A percentile compares a stretch with the other conserved stretches of the same genome.
These are phyloP conservation scores for Vaccinium corymbosum DNA, from an alignment of 148 eudicot species.

Conservation along the genomic window DNA sequence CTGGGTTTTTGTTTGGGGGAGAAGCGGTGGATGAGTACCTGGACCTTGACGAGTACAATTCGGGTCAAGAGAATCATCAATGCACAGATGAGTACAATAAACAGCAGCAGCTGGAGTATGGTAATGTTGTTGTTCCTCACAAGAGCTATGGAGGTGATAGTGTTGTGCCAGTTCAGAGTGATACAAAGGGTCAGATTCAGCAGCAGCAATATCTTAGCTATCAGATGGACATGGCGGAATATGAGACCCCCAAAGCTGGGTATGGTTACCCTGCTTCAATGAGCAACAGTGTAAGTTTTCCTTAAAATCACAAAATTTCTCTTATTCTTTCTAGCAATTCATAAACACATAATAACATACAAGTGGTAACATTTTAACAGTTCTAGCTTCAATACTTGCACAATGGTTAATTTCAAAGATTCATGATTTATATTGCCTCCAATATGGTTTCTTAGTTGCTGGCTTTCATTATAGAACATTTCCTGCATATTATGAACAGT, in stretches of 20 bases:
- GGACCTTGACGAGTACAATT: slow-evolving; percentile 57
- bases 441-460: not conserved
- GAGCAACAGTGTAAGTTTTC: slow-evolving; percentile 60
- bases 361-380: not conserved
- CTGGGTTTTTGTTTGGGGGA: slow-evolving; percentile 45
- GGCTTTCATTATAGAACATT: not conserved
- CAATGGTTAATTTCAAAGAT: not conserved
- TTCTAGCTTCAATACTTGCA: not conserved
- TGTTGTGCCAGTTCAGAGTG: slow-evolving; percentile 57
- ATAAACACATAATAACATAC: not conserved
- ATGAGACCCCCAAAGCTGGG: slow-evolving; percentile 40
- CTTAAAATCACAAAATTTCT: not conserved
- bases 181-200: slow-evolving; percentile 34
- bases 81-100: slow-evolving; percentile 24
- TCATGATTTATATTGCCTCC: not conserved
- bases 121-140: slow-evolving; percentile 26
- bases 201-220: slow-evolving; percentile 27
- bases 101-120: slow-evolving; percentile 38
- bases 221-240: slow-evolving; percentile 53
- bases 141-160: slow-evolving; percentile 48
- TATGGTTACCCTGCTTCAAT: slow-evolving; percentile 45
- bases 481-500: not conserved
- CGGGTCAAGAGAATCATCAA: slow-evolving; percentile 37
- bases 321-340: not conserved
- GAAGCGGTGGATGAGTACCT: slow-evolving; percentile 63